Conservation (phyloP, 1,139 yeast genomes). For the Scheffersomyces segobiensis region DNA sequence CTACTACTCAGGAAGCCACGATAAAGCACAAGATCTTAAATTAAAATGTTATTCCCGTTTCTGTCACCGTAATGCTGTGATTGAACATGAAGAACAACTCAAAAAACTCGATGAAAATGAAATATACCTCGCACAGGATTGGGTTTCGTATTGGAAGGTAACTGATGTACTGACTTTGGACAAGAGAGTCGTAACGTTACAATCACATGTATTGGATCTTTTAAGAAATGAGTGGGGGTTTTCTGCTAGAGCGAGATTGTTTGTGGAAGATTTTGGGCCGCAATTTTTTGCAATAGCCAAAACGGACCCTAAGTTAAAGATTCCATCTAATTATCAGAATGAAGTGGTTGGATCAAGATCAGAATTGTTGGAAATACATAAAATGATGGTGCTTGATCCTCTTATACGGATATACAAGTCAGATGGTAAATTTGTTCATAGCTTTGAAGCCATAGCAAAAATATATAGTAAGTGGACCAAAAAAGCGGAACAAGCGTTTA, state of each 20-base stretch:
- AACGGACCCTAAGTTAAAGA: neutral
- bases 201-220: slow-evolving; percentile 76
- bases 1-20: slow-evolving; percentile 34
- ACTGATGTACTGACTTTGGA: slow-evolving; percentile 58
- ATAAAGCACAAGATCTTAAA: slow-evolving; percentile 14
- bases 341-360: slow-evolving; percentile 63
- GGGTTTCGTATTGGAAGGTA: slow-evolving; percentile 78
- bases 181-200: slow-evolving; percentile 60
- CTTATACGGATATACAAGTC: slow-evolving; percentile 35
- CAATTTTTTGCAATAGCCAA: slow-evolving; percentile 28
- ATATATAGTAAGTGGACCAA: slow-evolving; percentile 68
- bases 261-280: slow-evolving; percentile 52
- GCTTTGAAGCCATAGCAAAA: slow-evolving; percentile 54
- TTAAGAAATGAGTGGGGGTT: slow-evolving; percentile 76
- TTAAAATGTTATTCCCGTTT: slow-evolving; percentile 39
- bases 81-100: slow-evolving; percentile 36
- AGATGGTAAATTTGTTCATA: slow-evolving; percentile 69
- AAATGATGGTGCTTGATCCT: slow-evolving; percentile 57
- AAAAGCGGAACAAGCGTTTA: slow-evolving; percentile 54
- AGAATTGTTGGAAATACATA: slow-evolving; percentile 63
- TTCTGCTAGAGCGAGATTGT: slow-evolving; percentile 65
- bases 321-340: slow-evolving; percentile 46
- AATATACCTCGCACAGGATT: slow-evolving; percentile 50
- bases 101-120: slow-evolving; percentile 37
- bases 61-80: slow-evolving; percentile 37